A percentile compares a stretch with the other conserved stretches of the same genome.
Evolutionary conservation across 2,329 filamentous ascomycete genomes (phyloP).

Genomic region (Calycina marina): DNA sequence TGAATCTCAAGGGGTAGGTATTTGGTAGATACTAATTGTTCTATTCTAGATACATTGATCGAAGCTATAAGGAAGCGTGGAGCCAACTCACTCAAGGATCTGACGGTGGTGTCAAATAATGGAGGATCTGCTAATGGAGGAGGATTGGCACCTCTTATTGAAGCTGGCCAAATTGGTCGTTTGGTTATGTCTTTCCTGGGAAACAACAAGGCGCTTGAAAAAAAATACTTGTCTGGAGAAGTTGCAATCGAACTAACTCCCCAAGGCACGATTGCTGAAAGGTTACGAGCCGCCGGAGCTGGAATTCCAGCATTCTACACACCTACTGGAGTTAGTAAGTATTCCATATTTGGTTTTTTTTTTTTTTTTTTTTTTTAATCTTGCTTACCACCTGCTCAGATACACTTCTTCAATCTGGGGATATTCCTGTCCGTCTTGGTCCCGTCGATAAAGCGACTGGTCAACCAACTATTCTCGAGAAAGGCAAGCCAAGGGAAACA

Average conservation of each 20-base stretch:
- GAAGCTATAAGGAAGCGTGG: conserved; percentile 47
- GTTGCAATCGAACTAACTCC: conserved; percentile 64
- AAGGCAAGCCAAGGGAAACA: conserved; percentile 51
- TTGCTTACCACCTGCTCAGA: conserved; percentile 22
- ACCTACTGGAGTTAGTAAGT: conserved; percentile 52
- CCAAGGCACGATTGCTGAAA: conserved; percentile 60
- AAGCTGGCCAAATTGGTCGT: conserved; percentile 54
- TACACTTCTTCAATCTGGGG: conserved; percentile 51
- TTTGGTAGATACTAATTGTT: conserved; percentile 1
- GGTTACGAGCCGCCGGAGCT: conserved; percentile 56
- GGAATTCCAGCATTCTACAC: conserved; percentile 75
- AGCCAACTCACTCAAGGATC: conserved; percentile 34
- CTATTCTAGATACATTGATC: conserved; percentile 50
- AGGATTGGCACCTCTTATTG: conserved; percentile 53
- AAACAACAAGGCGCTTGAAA: conserved; percentile 62
- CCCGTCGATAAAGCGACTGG: conserved; percentile 28
- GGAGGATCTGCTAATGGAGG: conserved; percentile 55
- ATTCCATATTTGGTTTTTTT: background rate
- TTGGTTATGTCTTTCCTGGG: conserved; percentile 66
- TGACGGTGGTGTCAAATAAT: conserved; percentile 73
- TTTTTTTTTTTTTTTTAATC: background rate
- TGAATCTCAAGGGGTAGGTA: background rate
- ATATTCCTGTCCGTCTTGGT: conserved; percentile 50
- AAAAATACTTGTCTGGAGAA: conserved; percentile 59
- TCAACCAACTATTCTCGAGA: conserved; percentile 35